Evolutionary conservation across 2,329 filamentous ascomycete genomes (phyloP), one percentile per base, ranked within the genome.

Genomic region (Pyricularia grisea): DNA sequence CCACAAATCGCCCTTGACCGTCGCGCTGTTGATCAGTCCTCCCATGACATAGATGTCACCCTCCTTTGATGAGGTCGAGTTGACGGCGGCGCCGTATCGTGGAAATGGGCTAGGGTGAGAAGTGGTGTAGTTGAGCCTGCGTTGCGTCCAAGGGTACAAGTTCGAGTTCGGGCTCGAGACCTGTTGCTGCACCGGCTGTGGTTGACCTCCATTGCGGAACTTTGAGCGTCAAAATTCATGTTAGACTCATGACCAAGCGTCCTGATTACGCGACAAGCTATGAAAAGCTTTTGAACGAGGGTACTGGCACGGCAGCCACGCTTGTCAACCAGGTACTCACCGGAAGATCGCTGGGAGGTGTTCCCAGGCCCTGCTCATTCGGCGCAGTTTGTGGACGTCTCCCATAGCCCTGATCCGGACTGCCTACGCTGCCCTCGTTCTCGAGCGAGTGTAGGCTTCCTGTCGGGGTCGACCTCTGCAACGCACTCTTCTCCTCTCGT

Each of bases 1-100:
- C 96, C 96, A 99, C 65, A 99, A 80, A 80, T 99, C 95, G 66
- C 95, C 95, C 77, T 97, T 97, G 64, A 98, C 95, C 2, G 93
- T 97, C 55, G 93, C 92, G 73, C 94, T 94, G 76, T 97, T 94
- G 75, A 99, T 94, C 71, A 99, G 81, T 67, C 95, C 95, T 72
- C 95, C 95, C 94, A 99, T 98, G 76, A 99, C 86, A 76, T 98
- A 99, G 69, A 99, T 92, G 74, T 97, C 93, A 70, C 96, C 96
- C 79, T 99, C 95, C 80, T 98, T 98, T 58, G 94, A 97, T 28
- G 94, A 92, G 20, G 91, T 85, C 0, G 93, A 87, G 78, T 99
- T 99, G 78, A 97, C 94, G 7, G 96, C 95, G 67, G 96, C 93
- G 77, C 95, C 95, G 85, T 99, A 99, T 77, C 95, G 89, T 17